These are phyloP conservation scores for Fusarium duplospermum DNA, from an alignment of 2,329 filamentous ascomycete species.

Conservation along the genomic window DNA sequence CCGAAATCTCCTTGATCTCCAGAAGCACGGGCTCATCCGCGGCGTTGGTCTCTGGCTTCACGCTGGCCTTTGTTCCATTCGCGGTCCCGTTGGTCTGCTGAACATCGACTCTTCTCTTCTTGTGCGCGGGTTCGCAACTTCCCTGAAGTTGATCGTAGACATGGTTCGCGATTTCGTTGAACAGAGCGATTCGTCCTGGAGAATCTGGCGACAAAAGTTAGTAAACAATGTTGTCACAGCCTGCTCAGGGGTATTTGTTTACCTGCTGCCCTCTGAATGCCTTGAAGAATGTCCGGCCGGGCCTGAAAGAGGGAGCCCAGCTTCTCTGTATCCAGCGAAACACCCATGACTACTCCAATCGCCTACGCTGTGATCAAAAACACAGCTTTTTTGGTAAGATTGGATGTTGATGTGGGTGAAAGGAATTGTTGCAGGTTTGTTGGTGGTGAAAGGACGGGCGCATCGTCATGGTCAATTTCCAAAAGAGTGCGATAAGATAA, in stretches of 20 bases:
- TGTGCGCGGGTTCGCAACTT: slow-evolving; percentile 60
- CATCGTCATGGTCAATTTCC: slow-evolving; percentile 41
- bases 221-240: neutral
- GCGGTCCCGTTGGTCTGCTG: slow-evolving; percentile 43
- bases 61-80: slow-evolving; percentile 37
- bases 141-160: slow-evolving; percentile 58
- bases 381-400: slow-evolving; percentile 26
- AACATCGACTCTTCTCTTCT: slow-evolving; percentile 64
- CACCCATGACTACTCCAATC: slow-evolving; percentile 51
- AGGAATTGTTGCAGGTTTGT: slow-evolving; percentile 22
- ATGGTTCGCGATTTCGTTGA: slow-evolving; percentile 67
- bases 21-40: slow-evolving; percentile 65
- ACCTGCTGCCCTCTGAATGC: slow-evolving; percentile 67
- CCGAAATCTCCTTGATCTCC: slow-evolving; percentile 73
- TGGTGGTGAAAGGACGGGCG: slow-evolving; percentile 24
- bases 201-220: slow-evolving; percentile 56
- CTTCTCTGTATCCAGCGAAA: slow-evolving; percentile 61
- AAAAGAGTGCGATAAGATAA: slow-evolving; percentile 42
- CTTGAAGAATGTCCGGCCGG: slow-evolving; percentile 66
- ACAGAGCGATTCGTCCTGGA: slow-evolving; percentile 61
- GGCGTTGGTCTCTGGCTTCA: slow-evolving; percentile 49
- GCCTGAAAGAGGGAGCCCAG: slow-evolving; percentile 65
- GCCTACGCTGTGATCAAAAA: slow-evolving; percentile 14
- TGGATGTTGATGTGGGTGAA: slow-evolving; percentile 12
- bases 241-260: slow-evolving; percentile 43